phyloP scores from a whole-genome alignment of 2,329 filamentous ascomycete genomes.

The Chrysoporthe puriensis region DNA sequence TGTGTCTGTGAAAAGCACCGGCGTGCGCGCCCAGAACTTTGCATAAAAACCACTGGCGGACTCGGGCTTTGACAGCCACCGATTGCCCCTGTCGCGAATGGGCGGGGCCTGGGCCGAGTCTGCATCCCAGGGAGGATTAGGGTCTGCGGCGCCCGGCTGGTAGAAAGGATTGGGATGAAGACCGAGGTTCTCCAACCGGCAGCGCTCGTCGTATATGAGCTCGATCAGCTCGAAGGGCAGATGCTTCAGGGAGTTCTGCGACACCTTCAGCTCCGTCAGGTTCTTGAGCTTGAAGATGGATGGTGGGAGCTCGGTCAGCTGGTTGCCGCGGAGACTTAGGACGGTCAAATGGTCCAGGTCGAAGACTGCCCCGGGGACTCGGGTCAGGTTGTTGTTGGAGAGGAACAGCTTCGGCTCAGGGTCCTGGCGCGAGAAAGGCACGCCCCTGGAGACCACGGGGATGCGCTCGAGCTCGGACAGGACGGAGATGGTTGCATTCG shows the following conservation, averaged over 20 bases:
- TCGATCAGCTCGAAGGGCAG: slow-evolving; percentile 67
- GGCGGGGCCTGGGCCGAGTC: slow-evolving; percentile 1
- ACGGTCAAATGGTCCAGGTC: slow-evolving; percentile 64
- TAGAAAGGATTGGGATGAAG: slow-evolving; percentile 68
- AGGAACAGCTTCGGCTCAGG: slow-evolving; percentile 66
- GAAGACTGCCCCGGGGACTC: slow-evolving; percentile 64
- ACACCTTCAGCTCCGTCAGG: slow-evolving; percentile 66
- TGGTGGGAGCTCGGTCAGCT: slow-evolving; percentile 62
- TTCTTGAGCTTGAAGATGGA: slow-evolving; percentile 61
- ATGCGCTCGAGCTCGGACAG: slow-evolving; percentile 59
- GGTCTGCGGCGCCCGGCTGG: slow-evolving; percentile 34
- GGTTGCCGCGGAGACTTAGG: slow-evolving; percentile 68
- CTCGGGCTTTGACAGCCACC: slow-evolving; percentile 17
- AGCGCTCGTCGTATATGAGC: slow-evolving; percentile 49
- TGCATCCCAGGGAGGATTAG: slow-evolving; percentile 23
- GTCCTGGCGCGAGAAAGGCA: slow-evolving; percentile 62
- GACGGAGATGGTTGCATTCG: slow-evolving; percentile 60
- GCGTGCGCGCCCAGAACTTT: slow-evolving; percentile 32
- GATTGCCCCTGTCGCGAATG: slow-evolving; percentile 19
- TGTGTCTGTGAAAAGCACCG: slow-evolving; percentile 30
- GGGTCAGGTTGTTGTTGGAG: slow-evolving; percentile 58
- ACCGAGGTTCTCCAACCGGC: slow-evolving; percentile 54
- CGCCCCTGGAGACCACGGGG: slow-evolving; percentile 57
- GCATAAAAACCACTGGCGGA: slow-evolving; percentile 9
- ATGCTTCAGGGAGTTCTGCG: slow-evolving; percentile 63